Base-by-base conservation (phyloP, 2,329 filamentous ascomycete genomes). In the Periconia digitata region DNA sequence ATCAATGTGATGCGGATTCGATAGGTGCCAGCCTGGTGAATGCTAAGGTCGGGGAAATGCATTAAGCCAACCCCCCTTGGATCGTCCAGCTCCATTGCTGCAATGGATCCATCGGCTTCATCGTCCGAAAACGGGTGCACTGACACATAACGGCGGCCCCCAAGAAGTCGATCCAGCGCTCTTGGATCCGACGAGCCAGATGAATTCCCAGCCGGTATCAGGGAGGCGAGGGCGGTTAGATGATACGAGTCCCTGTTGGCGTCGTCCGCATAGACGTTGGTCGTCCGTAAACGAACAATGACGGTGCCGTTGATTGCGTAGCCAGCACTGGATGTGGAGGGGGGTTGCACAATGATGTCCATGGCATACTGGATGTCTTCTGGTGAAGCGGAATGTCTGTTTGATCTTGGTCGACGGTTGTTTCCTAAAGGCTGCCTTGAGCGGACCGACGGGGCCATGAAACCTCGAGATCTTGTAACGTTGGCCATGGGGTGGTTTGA, bases 311-410 rank as follows among this genome's bases (percentile, higher is more conserved):
- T 53, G 44, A 71, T 54, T 23, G 61, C 50, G 42, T 68, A 56
- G 36, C 67, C 69, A 20, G 63, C 62, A 37, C 60, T 62, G 43
- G 66, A 68, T 35, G 54, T 67, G 23, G 62, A 52, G 2, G 69
- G 69, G 6, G 69, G 69, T 46, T 72, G 69, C 13, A 71, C 62
- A 15, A 71, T 53, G 27, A 72, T 65, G 44, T 72, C 69, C 69
- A 72, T 72, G 43, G 56, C 62, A 62, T 71, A 72, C 18, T 56
- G 52, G 17, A 67, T 67, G 13, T 67, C 64, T 35, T 63, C 62
- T 43, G 62, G 58, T 8, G 64, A 61, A 40, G 54, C 27, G 10
- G 59, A 56, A 39, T 56, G 51, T 29, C 59, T 60, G 23, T 50
- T 56, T 29, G 63, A 57, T 53, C 63, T 60, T 49, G 64, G 60